Percentiles rank a stretch among this genome's conserved stretches.
phyloP scores from a whole-genome alignment of 306 rosid genomes.

The Corylus heterophylla region DNA sequence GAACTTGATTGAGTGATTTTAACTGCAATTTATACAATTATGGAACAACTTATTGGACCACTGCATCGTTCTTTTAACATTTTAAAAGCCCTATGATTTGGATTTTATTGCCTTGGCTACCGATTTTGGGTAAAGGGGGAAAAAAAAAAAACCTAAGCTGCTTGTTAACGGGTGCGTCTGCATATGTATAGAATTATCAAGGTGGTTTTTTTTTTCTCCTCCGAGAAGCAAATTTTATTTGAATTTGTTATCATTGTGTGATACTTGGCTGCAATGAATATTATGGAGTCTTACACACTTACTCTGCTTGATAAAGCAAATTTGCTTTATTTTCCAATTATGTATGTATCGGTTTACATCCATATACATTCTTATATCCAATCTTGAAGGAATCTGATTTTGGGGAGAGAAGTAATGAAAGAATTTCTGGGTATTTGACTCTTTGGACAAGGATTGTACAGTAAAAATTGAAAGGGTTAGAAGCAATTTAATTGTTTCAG shows the following conservation, averaged over 20 bases:
- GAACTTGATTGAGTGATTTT: slow-evolving; percentile 3
- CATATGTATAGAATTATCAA: not conserved
- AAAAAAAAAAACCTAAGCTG: not conserved
- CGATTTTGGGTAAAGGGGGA: not conserved
- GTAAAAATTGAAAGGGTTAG: not conserved
- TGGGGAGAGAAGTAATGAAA: not conserved
- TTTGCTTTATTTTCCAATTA: not conserved
- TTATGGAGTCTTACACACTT: not conserved
- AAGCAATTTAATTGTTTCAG: not conserved
- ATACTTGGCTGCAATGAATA: not conserved
- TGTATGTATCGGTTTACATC: not conserved
- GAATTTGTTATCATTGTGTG: not conserved
- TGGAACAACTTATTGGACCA: not conserved
- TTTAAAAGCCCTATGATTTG: not conserved
- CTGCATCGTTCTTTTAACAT: not conserved
- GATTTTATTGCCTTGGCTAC: not conserved
- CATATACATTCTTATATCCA: not conserved
- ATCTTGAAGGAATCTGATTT: slow-evolving; percentile 1
- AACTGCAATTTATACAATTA: not conserved
- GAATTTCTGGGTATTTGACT: not conserved
- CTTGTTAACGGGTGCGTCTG: not conserved
- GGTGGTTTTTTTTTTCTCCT: not conserved
- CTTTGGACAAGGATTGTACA: not conserved
- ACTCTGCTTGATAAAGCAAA: not conserved
- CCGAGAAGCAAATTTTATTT: not conserved